Evolutionary conservation across 306 rosid genomes (phyloP).

Genomic region (Oxytropis ochrocephala): DNA sequence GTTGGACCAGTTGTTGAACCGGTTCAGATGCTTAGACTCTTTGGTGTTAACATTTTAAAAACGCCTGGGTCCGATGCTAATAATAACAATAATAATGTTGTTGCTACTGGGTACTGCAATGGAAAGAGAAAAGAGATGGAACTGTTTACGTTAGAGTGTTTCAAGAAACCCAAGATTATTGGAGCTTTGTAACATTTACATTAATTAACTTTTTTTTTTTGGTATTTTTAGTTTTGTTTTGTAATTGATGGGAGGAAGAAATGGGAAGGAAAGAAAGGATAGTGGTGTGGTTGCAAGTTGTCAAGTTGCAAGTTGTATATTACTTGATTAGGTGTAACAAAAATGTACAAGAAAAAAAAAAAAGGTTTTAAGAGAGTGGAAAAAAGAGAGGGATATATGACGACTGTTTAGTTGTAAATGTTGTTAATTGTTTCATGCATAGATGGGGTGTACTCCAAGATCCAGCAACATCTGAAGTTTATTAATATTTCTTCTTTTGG

Average conservation of each 20-base stretch:
- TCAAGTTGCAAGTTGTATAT: conserved; percentile 43
- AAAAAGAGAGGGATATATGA: background rate
- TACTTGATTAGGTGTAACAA: conserved; percentile 39
- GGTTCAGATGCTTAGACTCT: conserved; percentile 72
- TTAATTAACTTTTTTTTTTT: background rate
- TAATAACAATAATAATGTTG: background rate
- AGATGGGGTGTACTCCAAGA: conserved; percentile 16
- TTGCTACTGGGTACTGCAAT: conserved; percentile 33
- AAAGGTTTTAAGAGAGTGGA: background rate
- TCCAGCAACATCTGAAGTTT: background rate
- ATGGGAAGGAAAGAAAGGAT: background rate
- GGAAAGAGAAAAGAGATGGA: conserved; percentile 78
- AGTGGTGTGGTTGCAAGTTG: conserved; percentile 44
- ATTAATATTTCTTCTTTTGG: background rate
- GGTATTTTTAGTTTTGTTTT: conserved; percentile 16
- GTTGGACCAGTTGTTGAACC: conserved; percentile 45
- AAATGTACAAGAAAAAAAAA: conserved; percentile 20
- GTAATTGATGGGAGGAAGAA: conserved; percentile 20
- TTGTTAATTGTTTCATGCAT: conserved; percentile 2
- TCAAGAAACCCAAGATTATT: conserved; percentile 75
- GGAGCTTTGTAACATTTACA: conserved; percentile 70
- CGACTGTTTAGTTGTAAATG: conserved; percentile 32
- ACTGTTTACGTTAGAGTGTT: conserved; percentile 52
- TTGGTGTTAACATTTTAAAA: conserved; percentile 88
- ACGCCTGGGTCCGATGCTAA: conserved; percentile 30